Percentiles rank a stretch among this genome's conserved stretches.
Conservation (phyloP, 208 protist genomes). For the Trypanosoma caninum region DNA sequence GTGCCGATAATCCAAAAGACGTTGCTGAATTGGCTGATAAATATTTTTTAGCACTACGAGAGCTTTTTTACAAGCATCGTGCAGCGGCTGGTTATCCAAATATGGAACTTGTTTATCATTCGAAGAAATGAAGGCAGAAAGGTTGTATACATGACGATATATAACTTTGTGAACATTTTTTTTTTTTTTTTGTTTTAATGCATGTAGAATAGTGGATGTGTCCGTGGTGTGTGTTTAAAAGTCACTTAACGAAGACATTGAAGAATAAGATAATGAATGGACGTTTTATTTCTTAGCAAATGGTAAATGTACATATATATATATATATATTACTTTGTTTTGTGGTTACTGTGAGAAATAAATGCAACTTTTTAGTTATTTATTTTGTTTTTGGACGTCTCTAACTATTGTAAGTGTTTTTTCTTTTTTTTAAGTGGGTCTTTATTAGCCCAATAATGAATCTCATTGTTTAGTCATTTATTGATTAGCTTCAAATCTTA, state of each 20-base stretch:
- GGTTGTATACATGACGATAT: too few relatives aligned
- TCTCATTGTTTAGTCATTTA: too few relatives aligned
- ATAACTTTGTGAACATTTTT: too few relatives aligned
- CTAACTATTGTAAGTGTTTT: background rate
- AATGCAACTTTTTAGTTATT: too few relatives aligned
- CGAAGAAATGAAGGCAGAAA: slow-evolving; percentile 30
- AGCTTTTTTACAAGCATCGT: slow-evolving; percentile 71
- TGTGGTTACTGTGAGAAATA: background rate
- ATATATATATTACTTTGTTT: background rate
- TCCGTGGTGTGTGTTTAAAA: too few relatives aligned
- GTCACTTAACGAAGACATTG: too few relatives aligned
- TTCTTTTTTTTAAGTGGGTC: background rate
- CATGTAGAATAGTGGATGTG: too few relatives aligned
- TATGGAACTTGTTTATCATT: slow-evolving; percentile 66
- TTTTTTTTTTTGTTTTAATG: too few relatives aligned
- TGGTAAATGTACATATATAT: slow-evolving; percentile 1
- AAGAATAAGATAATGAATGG: too few relatives aligned
- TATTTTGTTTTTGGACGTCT: background rate
- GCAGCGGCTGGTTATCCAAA: slow-evolving; percentile 66
- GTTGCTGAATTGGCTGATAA: slow-evolving; percentile 39
- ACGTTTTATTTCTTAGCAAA: too few relatives aligned
- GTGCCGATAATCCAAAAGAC: slow-evolving; percentile 55
- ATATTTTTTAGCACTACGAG: slow-evolving; percentile 61
- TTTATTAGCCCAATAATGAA: background rate
- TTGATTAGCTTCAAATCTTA: too few relatives aligned